Evolutionary conservation across 305 asterid species (phyloP).

Genomic region (Fraxinus latifolia): DNA sequence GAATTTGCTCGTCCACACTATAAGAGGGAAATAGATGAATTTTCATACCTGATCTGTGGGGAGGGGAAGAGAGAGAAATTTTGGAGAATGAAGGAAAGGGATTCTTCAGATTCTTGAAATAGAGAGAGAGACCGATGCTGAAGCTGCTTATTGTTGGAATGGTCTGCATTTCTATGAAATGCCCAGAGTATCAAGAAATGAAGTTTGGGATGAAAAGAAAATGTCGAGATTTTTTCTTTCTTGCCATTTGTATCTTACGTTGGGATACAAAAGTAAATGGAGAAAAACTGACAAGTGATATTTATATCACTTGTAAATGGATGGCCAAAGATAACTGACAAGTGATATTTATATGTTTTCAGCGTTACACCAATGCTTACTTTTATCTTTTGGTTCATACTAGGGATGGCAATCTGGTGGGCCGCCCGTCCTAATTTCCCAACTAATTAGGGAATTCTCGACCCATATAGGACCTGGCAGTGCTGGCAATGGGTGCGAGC

Average conservation of each 20-base stretch:
- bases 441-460: background rate
- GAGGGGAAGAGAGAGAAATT: conserved; percentile 25
- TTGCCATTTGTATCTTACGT: background rate
- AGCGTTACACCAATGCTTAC: background rate
- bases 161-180: conserved; percentile 29
- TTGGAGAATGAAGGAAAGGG: conserved; percentile 18
- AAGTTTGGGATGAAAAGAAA: background rate
- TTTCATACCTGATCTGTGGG: conserved; percentile 7
- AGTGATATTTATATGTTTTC: background rate
- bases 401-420: background rate
- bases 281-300: background rate
- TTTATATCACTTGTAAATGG: too few relatives aligned
- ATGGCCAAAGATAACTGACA: background rate
- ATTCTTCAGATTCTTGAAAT: conserved; percentile 29
- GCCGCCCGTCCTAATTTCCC: background rate
- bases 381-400: background rate
- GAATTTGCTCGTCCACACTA: background rate
- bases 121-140: conserved; percentile 18
- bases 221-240: background rate
- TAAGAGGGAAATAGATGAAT: background rate
- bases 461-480: background rate
- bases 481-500: background rate
- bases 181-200: conserved; percentile 4
- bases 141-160: conserved; percentile 26
- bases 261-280: background rate